A percentile compares a stretch with the other conserved stretches of the same genome.
These are phyloP conservation scores for Saururus chinensis DNA, from an alignment of 164 flowering plant species.

Conservation along the genomic window DNA sequence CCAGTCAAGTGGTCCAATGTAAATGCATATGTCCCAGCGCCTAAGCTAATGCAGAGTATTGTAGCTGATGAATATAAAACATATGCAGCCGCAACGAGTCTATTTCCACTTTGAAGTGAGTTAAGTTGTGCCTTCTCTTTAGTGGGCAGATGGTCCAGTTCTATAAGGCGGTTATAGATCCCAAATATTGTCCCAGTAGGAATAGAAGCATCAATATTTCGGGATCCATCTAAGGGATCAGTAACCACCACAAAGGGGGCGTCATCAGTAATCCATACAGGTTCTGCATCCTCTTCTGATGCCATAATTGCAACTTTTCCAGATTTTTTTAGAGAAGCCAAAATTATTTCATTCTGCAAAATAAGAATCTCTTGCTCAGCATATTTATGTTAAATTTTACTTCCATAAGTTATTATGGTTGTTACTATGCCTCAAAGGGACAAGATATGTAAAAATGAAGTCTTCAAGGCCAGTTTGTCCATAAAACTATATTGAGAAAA, in stretches of 20 bases:
- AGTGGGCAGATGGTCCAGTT: slow-evolving; percentile 59
- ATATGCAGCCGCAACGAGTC: slow-evolving; percentile 81
- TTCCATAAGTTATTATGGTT: neutral
- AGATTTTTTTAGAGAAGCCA: slow-evolving; percentile 61
- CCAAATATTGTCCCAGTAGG: slow-evolving; percentile 98
- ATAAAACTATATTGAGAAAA: neutral
- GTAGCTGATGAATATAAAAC: slow-evolving; percentile 97
- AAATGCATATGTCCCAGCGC: slow-evolving; percentile 87
- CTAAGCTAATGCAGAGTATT: slow-evolving; percentile 72
- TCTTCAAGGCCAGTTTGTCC: neutral
- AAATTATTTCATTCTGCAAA: slow-evolving; percentile 83
- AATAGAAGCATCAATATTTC: slow-evolving; percentile 95
- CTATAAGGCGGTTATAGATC: slow-evolving; percentile 65
- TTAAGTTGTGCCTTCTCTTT: slow-evolving; percentile 76
- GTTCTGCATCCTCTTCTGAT: slow-evolving; percentile 87
- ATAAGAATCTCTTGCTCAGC: neutral
- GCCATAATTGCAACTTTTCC: slow-evolving; percentile 95
- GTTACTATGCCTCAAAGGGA: neutral
- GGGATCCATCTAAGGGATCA: slow-evolving; percentile 93
- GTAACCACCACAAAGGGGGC: slow-evolving; percentile 90
- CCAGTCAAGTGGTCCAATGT: slow-evolving; percentile 85
- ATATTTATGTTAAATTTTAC: too few relatives aligned
- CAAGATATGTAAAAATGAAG: neutral
- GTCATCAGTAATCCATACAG: slow-evolving; percentile 70
- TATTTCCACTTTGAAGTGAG: slow-evolving; percentile 81